Percentiles rank a stretch among this genome's conserved stretches.
phyloP scores from a whole-genome alignment of 257 asterid genomes.

The Scutellaria minor region DNA sequence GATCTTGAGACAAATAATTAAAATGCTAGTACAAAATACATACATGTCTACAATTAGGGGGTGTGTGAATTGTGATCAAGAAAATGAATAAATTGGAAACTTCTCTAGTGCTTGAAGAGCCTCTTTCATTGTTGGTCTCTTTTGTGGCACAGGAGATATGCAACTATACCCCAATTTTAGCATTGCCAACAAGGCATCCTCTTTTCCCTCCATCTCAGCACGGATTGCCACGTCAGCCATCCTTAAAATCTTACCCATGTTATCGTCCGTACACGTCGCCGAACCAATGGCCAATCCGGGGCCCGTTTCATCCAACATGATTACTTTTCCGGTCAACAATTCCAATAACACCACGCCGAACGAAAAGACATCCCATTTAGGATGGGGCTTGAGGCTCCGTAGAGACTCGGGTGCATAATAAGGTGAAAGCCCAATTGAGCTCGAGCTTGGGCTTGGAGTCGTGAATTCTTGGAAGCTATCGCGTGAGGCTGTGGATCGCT shows the following conservation, averaged over 20 bases:
- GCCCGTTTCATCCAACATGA: constrained; percentile 60
- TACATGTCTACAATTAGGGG: constrained; percentile 41
- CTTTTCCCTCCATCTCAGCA: constrained; percentile 85
- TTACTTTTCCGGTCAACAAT: constrained; percentile 67
- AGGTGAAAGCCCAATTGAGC: constrained; percentile 63
- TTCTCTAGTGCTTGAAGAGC: constrained; percentile 76
- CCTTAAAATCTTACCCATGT: constrained; percentile 56
- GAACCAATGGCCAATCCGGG: constrained; percentile 44
- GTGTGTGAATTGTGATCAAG: constrained; percentile 39
- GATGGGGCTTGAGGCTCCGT: constrained; percentile 75
- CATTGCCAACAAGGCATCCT: constrained; percentile 70
- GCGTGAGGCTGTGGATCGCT: constrained; percentile 75
- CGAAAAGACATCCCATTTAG: constrained; percentile 87
- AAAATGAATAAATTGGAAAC: constrained; percentile 52
- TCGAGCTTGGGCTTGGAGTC: constrained; percentile 78
- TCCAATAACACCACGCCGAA: constrained; percentile 83
- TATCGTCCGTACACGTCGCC: constrained; percentile 46
- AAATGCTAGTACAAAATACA: constrained; percentile 44
- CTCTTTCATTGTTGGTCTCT: constrained; percentile 90
- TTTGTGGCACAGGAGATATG: constrained; percentile 71
- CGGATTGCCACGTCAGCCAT: constrained; percentile 83
- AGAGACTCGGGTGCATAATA: constrained; percentile 88
- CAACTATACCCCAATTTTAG: constrained; percentile 73
- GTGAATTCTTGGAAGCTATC: constrained; percentile 68
- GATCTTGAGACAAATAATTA: background rate